Evolutionary conservation across 2,329 filamentous ascomycete genomes (phyloP), one percentile per base, ranked within the genome.

Genomic region (Trichoderma koningii): DNA sequence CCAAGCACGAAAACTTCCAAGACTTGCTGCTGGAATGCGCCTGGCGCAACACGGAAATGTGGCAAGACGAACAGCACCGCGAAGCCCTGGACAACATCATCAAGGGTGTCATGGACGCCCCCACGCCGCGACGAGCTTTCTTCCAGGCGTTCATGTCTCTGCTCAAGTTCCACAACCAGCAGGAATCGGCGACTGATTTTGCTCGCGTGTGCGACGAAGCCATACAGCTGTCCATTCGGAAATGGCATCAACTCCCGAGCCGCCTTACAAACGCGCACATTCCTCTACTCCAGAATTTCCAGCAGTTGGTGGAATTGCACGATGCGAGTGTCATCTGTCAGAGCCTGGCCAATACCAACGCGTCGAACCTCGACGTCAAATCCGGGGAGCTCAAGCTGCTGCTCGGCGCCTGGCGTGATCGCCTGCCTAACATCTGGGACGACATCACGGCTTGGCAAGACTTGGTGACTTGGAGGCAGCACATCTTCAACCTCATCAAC

Each of bases 381-480:
- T 97, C 93, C 21, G 91, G 93, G 65, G 96, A 99, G 79, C 85
- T 99, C 2, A 99, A 99, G 79, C 53, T 99, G 60, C 86, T 98
- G 3, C 85, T 99, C 5, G 92, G 92, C 63, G 95, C 94, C 7
- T 99, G 95, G 95, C 88, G 95, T 65, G 95, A 99, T 75, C 87
- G 95, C 55, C 81, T 99, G 60, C 95, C 95, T 1, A 99, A 99
- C 73, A 90, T 97, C 3, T 99, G 95, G 95, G 95, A 99, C 75
- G 95, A 99, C 76, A 99, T 99, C 76, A 97, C 96, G 69, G 92
- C 95, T 45, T 99, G 95, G 95, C 95, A 99, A 76, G 96, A 99
- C 74, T 82, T 99, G 47, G 95, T 99, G n/a, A 99, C 95, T 1
- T 99, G 95, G 95, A 88, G 95, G 70, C 96, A 99, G 75, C 95